Evolutionary conservation across 1,139 yeast genomes (phyloP).

Genomic region (Geotrichum macrosporum): DNA sequence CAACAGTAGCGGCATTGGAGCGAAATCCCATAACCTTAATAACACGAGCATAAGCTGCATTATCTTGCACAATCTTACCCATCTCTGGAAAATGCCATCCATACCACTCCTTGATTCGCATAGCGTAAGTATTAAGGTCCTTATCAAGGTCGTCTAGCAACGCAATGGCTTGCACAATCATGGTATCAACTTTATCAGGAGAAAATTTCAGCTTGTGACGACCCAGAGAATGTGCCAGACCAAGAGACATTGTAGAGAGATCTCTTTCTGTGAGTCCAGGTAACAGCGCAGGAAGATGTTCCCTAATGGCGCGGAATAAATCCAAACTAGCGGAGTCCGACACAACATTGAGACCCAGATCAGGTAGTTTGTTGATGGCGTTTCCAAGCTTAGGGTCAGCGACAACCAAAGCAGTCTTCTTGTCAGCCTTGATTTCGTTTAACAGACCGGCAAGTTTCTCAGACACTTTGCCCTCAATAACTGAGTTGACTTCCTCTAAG

Average conservation of each 20-base stretch:
- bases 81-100: slow-evolving; percentile 99
- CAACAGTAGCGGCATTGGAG: slow-evolving; percentile 83
- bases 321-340: slow-evolving; percentile 94
- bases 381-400: slow-evolving; percentile 95
- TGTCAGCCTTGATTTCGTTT: slow-evolving; percentile 78
- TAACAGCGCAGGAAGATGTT: slow-evolving; percentile 84
- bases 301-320: slow-evolving; percentile 91
- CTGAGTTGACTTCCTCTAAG: slow-evolving; percentile 87
- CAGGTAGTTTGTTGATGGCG: slow-evolving; percentile 85
- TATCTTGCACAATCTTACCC: slow-evolving; percentile 91
- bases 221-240: slow-evolving; percentile 90
- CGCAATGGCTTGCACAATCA: slow-evolving; percentile 98
- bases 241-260: slow-evolving; percentile 89
- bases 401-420: slow-evolving; percentile 85
- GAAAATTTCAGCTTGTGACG: slow-evolving; percentile 96
- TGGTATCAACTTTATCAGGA: slow-evolving; percentile 96
- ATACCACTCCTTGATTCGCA: slow-evolving; percentile 99
- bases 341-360: slow-evolving; percentile 79
- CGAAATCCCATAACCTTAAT: slow-evolving; percentile 92
- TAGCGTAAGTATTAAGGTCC: slow-evolving; percentile 94
- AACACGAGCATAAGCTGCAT: slow-evolving; percentile 62
- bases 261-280: slow-evolving; percentile 89
- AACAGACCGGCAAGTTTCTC: slow-evolving; percentile 72
- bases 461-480: slow-evolving; percentile 91
- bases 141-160: slow-evolving; percentile 93